These are phyloP conservation scores for Isabelozyma gotoi DNA, from an alignment of 805 yeast species.

Conservation along the genomic window DNA sequence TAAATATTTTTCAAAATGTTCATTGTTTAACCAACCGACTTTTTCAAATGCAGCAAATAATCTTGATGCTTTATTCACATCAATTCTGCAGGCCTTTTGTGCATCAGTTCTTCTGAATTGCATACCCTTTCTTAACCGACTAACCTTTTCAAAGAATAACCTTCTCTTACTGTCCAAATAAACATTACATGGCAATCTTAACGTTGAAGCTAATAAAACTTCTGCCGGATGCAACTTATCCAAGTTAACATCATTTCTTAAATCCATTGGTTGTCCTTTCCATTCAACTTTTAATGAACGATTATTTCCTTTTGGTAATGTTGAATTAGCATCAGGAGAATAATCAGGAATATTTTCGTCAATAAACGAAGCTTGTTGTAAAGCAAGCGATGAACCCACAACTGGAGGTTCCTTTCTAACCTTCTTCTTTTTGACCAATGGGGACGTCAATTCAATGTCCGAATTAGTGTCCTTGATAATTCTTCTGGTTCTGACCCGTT, in stretches of 20 bases:
- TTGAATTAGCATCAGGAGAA: constrained; percentile 61
- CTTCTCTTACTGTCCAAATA: constrained; percentile 71
- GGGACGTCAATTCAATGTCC: constrained; percentile 1
- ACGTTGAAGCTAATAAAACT: constrained; percentile 76
- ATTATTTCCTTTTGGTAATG: constrained; percentile 63
- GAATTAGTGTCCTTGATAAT: constrained; percentile 38
- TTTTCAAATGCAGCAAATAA: constrained; percentile 86
- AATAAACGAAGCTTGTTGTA: constrained; percentile 48
- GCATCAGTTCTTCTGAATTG: constrained; percentile 97
- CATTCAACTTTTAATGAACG: constrained; percentile 87
- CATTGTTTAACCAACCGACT: constrained; percentile 89
- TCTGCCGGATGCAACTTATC: constrained; percentile 89
- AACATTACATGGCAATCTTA: constrained; percentile 83
- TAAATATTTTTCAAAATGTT: constrained; percentile 49
- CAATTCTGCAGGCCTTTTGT: constrained; percentile 95
- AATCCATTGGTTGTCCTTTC: constrained; percentile 98
- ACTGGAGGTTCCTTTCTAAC: constrained; percentile 28
- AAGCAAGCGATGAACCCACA: constrained; percentile 36
- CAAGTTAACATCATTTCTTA: constrained; percentile 71
- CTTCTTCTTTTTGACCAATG: constrained; percentile 41
- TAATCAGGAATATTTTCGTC: constrained; percentile 79
- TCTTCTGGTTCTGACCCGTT: constrained; percentile 62
- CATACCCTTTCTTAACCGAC: constrained; percentile 62
- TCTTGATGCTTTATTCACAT: constrained; percentile 93
- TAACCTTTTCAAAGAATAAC: constrained; percentile 84